phyloP scores from a whole-genome alignment of 1,284 basidiomycete genomes.

The Microstroma glucosiphilum region DNA sequence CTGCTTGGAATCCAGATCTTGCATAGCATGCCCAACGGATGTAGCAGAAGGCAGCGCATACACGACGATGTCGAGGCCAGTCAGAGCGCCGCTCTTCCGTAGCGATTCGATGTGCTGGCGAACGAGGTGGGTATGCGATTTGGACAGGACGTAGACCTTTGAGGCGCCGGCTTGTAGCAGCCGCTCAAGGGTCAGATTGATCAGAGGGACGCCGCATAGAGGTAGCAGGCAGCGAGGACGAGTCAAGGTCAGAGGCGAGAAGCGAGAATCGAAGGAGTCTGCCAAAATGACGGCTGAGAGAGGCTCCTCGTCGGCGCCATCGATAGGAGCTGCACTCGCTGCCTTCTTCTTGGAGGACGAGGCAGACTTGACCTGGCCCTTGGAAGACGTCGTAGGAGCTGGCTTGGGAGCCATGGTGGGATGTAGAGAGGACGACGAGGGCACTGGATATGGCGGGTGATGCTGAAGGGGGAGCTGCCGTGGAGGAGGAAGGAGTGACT shows the following conservation, averaged over 20 bases:
- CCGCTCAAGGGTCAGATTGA: conserved; percentile 94
- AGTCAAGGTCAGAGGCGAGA: conserved; percentile 69
- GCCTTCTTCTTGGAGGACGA: neutral
- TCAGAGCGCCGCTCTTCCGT: conserved; percentile 8
- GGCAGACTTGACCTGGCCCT: too few species aligned
- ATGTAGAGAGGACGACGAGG: too few species aligned
- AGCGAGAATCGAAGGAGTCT: conserved; percentile 88
- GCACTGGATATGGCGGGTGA: too few species aligned
- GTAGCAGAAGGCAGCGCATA: conserved; percentile 81
- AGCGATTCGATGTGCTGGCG: conserved; percentile 62
- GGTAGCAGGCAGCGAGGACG: conserved; percentile 67
- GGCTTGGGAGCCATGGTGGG: too few species aligned
- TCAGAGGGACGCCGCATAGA: conserved; percentile 82
- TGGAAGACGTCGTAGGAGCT: too few species aligned
- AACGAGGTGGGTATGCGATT: conserved; percentile 44
- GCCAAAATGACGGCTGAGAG: conserved; percentile 88
- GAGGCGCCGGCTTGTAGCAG: conserved; percentile 85
- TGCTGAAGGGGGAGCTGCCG: too few species aligned
- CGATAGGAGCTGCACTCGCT: conserved; percentile 9
- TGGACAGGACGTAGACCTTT: conserved; percentile 86
- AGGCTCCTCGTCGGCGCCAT: conserved; percentile 42
- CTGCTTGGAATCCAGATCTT: conserved; percentile 82
- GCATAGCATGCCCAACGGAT: conserved; percentile 89
- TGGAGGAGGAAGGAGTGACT: too few species aligned
- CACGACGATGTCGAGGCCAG: conserved; percentile 58